Conservation (phyloP, 2,329 filamentous ascomycete genomes). For the Arthroderma sp. region DNA sequence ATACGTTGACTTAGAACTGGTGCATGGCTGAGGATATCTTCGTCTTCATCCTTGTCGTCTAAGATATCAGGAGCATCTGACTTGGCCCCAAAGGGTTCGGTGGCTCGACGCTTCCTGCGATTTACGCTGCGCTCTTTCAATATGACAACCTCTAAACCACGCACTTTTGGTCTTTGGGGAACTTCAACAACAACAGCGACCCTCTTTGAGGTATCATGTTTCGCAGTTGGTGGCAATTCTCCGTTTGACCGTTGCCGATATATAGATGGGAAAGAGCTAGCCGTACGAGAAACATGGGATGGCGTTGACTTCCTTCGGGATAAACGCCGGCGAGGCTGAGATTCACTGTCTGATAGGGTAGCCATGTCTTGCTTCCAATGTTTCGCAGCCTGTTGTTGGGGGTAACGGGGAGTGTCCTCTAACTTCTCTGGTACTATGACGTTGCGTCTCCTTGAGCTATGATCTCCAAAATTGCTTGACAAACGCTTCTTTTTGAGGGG, state of each 20-base stretch:
- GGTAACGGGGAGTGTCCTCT: no score
- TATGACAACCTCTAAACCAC: background rate
- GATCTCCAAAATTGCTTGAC: background rate
- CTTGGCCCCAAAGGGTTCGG: background rate
- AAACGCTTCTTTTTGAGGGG: background rate
- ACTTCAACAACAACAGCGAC: constrained; percentile 7
- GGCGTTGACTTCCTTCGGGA: background rate
- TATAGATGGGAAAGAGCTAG: background rate
- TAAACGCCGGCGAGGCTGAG: background rate
- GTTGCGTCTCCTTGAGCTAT: background rate
- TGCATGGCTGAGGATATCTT: constrained; percentile 9
- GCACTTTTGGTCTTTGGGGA: background rate
- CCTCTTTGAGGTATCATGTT: background rate
- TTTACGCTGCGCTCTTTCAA: background rate
- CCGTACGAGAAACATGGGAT: background rate
- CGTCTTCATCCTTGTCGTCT: constrained; percentile 7
- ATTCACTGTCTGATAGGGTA: background rate
- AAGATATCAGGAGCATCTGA: background rate
- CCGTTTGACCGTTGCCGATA: background rate
- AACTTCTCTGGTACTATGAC: background rate
- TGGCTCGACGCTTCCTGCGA: background rate
- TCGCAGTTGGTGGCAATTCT: background rate
- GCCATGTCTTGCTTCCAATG: background rate
- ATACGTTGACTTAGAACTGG: constrained; percentile 5
- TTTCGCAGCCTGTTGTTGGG: background rate